Evolutionary conservation across 2,329 filamentous ascomycete species (phyloP), one percentile per base, ranked within the genome.

Genomic region (Chrysoporthe puriensis): DNA sequence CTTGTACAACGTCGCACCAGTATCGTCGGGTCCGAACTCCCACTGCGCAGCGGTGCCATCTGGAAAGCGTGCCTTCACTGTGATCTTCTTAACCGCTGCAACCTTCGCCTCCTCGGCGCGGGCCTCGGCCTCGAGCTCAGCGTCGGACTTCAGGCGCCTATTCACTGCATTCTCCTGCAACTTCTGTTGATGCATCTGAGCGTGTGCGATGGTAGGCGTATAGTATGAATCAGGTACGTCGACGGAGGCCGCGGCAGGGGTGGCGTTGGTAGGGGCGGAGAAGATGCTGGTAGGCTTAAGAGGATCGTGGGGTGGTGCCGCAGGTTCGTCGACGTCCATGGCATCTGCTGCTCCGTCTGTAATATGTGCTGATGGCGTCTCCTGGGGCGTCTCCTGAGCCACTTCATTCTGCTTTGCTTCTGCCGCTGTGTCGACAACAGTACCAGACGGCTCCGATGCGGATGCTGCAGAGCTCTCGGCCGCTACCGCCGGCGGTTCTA

Each of bases 51-150:
- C 89, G 67, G 89, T 91, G 73, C 94, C 92, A 76, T 98, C 94
- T 0, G 95, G 95, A 73, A 97, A 94, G 36, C 94, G 91, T 61
- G 97, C 86, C 71, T 92, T 93, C 71, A 98, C 84, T 40, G 88
- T 85, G 43, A 97, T 86, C 43, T 87, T 86, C 62, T 86, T 88
- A 69, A 94, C 84, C 5, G 86, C 84, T 5, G 89, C 85, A 1
- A 94, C 81, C 70, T 84, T 90, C 42, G 89, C 88, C 59, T 87
- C 86, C 63, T 90, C 88, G 32, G 87, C 89, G 5, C 86, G 83
- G 44, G 88, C 89, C 71, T 89, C 88, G 34, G 90, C 89, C 46
- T 89, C 90, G 13, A 96, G 82, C 76, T 98, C 95, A 44, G 87
- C 88, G 78, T 98, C 94, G 0, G 93, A 96, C 6, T 88, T 87